phyloP scores from a whole-genome alignment of 148 eudicot species.

The Cornus florida region DNA sequence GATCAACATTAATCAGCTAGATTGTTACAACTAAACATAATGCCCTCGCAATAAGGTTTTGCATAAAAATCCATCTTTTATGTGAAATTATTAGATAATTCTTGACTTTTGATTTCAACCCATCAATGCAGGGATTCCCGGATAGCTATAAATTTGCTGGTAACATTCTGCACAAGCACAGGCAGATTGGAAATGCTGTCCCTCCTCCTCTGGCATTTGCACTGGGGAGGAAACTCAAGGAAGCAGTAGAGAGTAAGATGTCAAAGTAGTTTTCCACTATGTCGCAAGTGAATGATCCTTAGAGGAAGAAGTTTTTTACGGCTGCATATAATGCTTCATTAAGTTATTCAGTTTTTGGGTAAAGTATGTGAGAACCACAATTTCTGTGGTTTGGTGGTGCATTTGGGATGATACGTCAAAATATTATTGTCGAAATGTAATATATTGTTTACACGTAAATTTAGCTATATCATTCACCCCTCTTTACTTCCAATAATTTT shows the following conservation, averaged over 20 bases:
- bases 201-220: slow-evolving; percentile 97
- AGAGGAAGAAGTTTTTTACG: too few relatives aligned
- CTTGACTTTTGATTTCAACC: background rate
- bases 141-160: slow-evolving; percentile 84
- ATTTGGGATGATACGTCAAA: background rate
- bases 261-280: too few relatives aligned
- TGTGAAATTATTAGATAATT: background rate
- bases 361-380: background rate
- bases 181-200: slow-evolving; percentile 96
- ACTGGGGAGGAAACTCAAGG: slow-evolving; percentile 83
- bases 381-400: background rate
- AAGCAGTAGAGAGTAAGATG: slow-evolving; percentile 59
- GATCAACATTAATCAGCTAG: background rate
- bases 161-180: slow-evolving; percentile 71
- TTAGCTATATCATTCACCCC: too few relatives aligned
- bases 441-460: too few relatives aligned
- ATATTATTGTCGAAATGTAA: background rate
- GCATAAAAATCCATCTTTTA: too few relatives aligned
- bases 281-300: too few relatives aligned
- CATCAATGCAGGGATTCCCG: slow-evolving; percentile 71
- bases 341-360: too few relatives aligned
- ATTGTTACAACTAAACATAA: too few relatives aligned
- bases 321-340: too few relatives aligned
- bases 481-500: too few relatives aligned
- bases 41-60: too few relatives aligned